Evolutionary conservation across 164 flowering plant species (phyloP), one percentile per base, ranked within the genome.

Genomic region (Dillenia suffruticosa): DNA sequence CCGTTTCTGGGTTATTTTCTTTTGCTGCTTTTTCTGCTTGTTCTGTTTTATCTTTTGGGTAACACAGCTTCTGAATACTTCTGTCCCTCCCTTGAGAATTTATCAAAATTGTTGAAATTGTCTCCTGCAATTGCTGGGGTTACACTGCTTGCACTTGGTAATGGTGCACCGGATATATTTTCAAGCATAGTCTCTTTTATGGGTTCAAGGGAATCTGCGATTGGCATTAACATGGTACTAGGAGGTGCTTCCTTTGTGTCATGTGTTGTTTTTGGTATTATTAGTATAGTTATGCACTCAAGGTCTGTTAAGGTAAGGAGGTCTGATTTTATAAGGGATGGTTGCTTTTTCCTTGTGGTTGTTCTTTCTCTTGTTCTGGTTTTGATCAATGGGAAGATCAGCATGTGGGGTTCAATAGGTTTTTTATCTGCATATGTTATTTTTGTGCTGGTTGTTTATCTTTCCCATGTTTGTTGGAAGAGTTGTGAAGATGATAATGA

Each of bases 81-180:
- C 54, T 90, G 97, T 57, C 74, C 77, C 55, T 86, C 90, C 6
- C 75, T 90, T 5, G 92, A 90, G 56, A 75, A 64, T 58, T 57
- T 90, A 2, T 80, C 97, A 1, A 69, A 55, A 51, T 15, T 78
- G 12, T 60, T 88, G 67, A 76, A 72, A 3, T 67, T 90, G 49
- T 77, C 97, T 26, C 97, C 97, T 1, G 72, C 90, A 0, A 72
- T 90, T 10, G 90, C 92, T 52, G 95, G 97, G 5, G 88, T 83
- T 12, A 86, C 95, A n/a, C 82, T 90, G 46, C 85, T 90, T 45
- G 80, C 97, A 0, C 76, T 90, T 2, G 97, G 97, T 8, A 90
- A 90, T 61, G 97, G 97, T 1, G 92, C 97, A 0, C 85, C 90
- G 0, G 97, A 90, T 73, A 81, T 90, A n/a, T 90, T 90, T 61